phyloP scores from a whole-genome alignment of 2,329 filamentous ascomycete species.

The Paecilomyces dactylethromorphus region DNA sequence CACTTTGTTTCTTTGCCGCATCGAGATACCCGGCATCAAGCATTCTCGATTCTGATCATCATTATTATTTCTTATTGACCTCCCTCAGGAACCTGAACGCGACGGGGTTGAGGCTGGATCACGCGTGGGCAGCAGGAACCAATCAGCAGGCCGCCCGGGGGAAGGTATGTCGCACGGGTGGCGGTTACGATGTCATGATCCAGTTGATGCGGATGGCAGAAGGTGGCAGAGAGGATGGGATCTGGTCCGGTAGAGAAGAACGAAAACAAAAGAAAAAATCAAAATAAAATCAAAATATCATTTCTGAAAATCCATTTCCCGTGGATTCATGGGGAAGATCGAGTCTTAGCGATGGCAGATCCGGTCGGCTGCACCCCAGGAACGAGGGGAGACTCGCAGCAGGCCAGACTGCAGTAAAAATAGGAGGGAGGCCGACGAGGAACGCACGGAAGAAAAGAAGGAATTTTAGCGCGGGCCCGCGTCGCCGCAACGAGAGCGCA shows the following conservation, averaged over 20 bases:
- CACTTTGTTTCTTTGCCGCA: not conserved
- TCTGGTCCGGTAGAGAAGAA: not conserved
- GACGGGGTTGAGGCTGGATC: not conserved
- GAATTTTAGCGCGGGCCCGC: conserved; percentile 14
- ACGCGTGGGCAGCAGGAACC: not conserved
- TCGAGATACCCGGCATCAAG: not conserved
- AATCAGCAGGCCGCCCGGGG: not conserved
- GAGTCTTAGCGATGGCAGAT: no score
- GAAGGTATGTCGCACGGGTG: not conserved
- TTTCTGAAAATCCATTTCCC: no score
- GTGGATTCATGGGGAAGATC: not conserved
- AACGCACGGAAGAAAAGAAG: conserved; percentile 3
- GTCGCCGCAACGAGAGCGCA: conserved; percentile 11
- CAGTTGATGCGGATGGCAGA: not conserved
- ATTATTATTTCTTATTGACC: no score
- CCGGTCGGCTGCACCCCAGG: not conserved
- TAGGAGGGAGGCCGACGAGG: not conserved
- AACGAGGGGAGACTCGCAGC: no score
- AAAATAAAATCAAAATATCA: no score
- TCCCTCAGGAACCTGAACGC: not conserved
- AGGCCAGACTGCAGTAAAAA: no score
- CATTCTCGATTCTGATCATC: no score
- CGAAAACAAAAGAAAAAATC: conserved; percentile 8
- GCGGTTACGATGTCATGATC: not conserved
- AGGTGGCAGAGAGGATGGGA: conserved; percentile 1